Evolutionary conservation across 176 grass and related monocot genomes (phyloP).

Genomic region (Carex myosuroides): DNA sequence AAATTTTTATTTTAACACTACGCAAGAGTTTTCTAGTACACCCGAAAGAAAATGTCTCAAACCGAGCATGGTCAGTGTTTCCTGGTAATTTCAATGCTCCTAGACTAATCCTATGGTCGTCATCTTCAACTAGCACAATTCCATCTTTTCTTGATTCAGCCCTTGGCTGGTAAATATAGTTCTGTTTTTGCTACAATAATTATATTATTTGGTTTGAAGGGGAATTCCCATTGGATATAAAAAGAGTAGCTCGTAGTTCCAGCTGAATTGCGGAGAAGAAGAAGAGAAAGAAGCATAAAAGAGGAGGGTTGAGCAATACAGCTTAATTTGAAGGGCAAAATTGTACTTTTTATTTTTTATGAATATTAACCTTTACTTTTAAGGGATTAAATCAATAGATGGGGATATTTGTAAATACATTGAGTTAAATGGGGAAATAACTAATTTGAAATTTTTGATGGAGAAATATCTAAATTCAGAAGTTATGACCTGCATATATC

Average conservation of each 20-base stretch:
- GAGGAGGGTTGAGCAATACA: too few species aligned
- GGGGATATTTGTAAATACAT: too few species aligned
- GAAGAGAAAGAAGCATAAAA: constrained; percentile 16
- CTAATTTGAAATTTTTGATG: too few species aligned
- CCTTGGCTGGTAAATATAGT: background rate
- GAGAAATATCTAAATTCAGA: too few species aligned
- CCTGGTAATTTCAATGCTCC: constrained; percentile 83
- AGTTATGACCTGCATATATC: too few species aligned
- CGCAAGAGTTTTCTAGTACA: background rate
- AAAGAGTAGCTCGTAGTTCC: background rate
- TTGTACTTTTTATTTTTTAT: too few species aligned
- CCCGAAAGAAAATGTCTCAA: constrained; percentile 75
- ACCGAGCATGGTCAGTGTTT: constrained; percentile 57
- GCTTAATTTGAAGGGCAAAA: too few species aligned
- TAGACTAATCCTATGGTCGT: constrained; percentile 53
- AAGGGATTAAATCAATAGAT: too few species aligned
- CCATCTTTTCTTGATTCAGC: constrained; percentile 34
- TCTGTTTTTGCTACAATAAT: background rate
- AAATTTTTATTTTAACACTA: background rate
- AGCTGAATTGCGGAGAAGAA: background rate
- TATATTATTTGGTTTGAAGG: constrained; percentile 14
- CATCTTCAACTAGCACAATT: constrained; percentile 30
- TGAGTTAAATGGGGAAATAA: too few species aligned
- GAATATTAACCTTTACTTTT: too few species aligned
- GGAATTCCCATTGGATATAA: background rate